phyloP scores from a whole-genome alignment of 306 rosid genomes.

The Dicorynia guianensis region DNA sequence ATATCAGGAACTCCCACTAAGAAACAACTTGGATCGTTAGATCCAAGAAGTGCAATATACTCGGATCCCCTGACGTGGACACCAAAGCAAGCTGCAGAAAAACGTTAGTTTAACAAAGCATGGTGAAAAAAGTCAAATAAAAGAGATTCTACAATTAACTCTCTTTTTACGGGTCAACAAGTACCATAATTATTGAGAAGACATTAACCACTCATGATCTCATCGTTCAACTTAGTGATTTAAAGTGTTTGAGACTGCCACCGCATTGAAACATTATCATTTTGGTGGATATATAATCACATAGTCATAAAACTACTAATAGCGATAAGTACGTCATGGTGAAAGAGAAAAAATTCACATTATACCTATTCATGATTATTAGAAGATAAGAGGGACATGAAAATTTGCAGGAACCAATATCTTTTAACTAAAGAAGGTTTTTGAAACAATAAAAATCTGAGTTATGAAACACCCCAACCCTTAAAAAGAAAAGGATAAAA shows the following conservation, averaged over 20 bases:
- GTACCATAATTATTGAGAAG: too few relatives aligned
- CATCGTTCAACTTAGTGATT: not conserved
- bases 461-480: too few relatives aligned
- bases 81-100: constrained; percentile 87
- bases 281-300: too few relatives aligned
- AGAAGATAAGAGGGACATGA: not conserved
- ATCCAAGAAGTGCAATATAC: constrained; percentile 82
- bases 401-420: constrained; percentile 21
- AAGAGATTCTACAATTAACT: not conserved
- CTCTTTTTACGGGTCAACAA: not conserved
- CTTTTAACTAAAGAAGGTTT: not conserved
- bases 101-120: constrained; percentile 7
- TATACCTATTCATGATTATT: not conserved
- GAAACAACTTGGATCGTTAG: constrained; percentile 76
- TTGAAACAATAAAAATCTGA: not conserved
- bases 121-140: not conserved
- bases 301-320: not conserved
- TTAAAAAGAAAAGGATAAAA: too few relatives aligned
- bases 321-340: not conserved
- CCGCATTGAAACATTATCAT: not conserved
- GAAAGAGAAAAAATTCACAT: not conserved
- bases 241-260: not conserved
- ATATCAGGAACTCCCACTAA: constrained; percentile 70
- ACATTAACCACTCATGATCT: not conserved
- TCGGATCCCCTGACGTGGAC: constrained; percentile 96